Evolutionary conservation across 345 rosid species (phyloP), one percentile per base, ranked within the genome.

Genomic region (Capsella bursapastoris): DNA sequence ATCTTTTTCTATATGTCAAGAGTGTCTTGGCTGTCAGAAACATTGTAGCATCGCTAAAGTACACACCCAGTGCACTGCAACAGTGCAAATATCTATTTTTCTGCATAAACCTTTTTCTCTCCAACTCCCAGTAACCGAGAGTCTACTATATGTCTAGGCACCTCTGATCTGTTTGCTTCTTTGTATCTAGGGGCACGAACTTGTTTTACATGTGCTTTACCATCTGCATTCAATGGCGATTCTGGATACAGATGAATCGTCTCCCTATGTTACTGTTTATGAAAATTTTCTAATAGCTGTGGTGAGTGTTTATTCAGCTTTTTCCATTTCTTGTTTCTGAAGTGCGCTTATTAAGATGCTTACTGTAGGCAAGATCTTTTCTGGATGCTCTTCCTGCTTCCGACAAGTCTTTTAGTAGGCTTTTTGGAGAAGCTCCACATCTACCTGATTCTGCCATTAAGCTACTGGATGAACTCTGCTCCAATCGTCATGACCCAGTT

Each of bases 381-480:
- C 83, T 95, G 66, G 93, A 86, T 60, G 72, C 85, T 77, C 84
- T 92, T 83, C 99, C 99, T 51, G 89, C 99, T 72, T 87, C 92
- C 29, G 97, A 95, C 84, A 95, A 90, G 84, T 92, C 97, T 73
- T 86, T 95, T 67, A 92, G 93, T 79, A 86, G 89, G 83, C 92
- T 95, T 84, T 88, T 92, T 56, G 90, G 97, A 56, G 99, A 95
- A 84, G 97, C 85, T 77, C 99, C 99, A 49, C 64, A 83, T 74
- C 78, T 95, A 68, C 92, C 99, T 5, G 82, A 80, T 70, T 89
- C 97, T 28, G 87, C 88, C 57, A 79, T 95, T 79, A 83, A 86
- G 76, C 81, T 92, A 74, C 79, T 92, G 59, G 91, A 87, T 43
- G 84, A 88, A 69, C 87, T 95, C 79, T 95, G 99, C 90, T 85